Conservation (phyloP, 1,284 basidiomycete species). For the Melampsora larici-populina region DNA sequence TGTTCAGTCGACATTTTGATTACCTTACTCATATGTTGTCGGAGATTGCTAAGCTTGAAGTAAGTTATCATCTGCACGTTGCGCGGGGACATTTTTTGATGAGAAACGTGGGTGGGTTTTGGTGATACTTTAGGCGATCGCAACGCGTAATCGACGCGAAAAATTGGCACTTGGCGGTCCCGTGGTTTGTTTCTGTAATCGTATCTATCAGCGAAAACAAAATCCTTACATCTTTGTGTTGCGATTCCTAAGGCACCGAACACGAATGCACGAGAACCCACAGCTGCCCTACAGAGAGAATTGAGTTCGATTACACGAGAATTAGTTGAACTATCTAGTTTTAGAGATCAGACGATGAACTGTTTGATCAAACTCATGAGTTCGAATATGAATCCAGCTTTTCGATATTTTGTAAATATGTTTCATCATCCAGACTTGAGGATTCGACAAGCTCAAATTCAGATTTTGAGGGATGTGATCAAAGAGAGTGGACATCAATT, state of each 20-base stretch:
- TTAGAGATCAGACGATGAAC: constrained; percentile 34
- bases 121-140: constrained; percentile 20
- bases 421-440: constrained; percentile 35
- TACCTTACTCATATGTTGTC: constrained; percentile 37
- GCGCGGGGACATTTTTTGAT: not conserved
- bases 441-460: constrained; percentile 40
- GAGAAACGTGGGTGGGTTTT: not conserved
- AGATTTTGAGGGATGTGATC: constrained; percentile 41
- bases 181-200: not conserved
- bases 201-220: not conserved
- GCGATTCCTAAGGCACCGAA: not conserved
- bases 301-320: constrained; percentile 40
- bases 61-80: not conserved
- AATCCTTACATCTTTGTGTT: not conserved
- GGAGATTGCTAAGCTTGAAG: constrained; percentile 39
- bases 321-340: constrained; percentile 13
- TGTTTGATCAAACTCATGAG: constrained; percentile 40
- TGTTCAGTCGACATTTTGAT: constrained; percentile 43
- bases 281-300: constrained; percentile 33
- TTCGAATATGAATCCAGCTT: constrained; percentile 36
- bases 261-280: not conserved
- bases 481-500: constrained; percentile 35
- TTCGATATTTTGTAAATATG: constrained; percentile 43
- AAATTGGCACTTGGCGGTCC: constrained; percentile 26
- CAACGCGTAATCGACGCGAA: constrained; percentile 27